phyloP scores from a whole-genome alignment of 495 filamentous ascomycete genomes.

The Filosporella fistucella region DNA sequence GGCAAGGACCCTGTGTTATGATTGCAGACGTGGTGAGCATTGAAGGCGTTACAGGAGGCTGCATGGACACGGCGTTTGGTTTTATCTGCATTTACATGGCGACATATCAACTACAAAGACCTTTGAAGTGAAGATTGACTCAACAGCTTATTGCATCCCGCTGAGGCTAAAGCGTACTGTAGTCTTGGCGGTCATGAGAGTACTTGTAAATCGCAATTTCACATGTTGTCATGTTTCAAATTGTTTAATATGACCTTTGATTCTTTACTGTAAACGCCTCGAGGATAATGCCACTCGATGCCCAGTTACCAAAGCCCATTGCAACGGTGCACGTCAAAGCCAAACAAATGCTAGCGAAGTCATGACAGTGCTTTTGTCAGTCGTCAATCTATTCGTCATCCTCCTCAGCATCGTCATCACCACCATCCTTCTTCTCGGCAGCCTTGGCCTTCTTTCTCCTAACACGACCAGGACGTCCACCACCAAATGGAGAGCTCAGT shows the following conservation, averaged over 20 bases:
- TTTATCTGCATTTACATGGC: too few species aligned
- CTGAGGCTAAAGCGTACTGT: background rate
- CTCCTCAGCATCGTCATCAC: conserved; percentile 83
- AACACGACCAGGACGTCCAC: conserved; percentile 93
- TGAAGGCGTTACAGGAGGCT: conserved; percentile 4
- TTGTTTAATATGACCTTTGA: too few species aligned
- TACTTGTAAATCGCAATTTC: background rate
- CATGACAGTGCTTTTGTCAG: too few species aligned
- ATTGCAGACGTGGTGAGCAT: background rate
- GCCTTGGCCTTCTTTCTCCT: conserved; percentile 99
- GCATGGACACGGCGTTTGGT: too few species aligned
- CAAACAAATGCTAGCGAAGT: background rate
- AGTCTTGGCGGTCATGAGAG: background rate
- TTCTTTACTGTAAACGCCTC: too few species aligned
- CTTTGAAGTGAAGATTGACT: too few species aligned
- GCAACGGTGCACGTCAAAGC: conserved; percentile 14
- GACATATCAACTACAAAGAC: too few species aligned
- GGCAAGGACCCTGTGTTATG: conserved; percentile 46
- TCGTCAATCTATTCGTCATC: conserved; percentile 58
- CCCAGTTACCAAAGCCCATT: too few species aligned
- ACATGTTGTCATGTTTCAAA: too few species aligned
- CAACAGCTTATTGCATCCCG: too few species aligned
- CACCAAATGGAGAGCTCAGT: conserved; percentile 94
- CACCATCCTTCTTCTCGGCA: conserved; percentile 84
- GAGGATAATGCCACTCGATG: conserved; percentile 10